Percentiles rank a stretch among this genome's conserved stretches.
These are phyloP conservation scores for Takashimella tepidaria DNA, from an alignment of 1,284 basidiomycete species.

Conservation along the genomic window DNA sequence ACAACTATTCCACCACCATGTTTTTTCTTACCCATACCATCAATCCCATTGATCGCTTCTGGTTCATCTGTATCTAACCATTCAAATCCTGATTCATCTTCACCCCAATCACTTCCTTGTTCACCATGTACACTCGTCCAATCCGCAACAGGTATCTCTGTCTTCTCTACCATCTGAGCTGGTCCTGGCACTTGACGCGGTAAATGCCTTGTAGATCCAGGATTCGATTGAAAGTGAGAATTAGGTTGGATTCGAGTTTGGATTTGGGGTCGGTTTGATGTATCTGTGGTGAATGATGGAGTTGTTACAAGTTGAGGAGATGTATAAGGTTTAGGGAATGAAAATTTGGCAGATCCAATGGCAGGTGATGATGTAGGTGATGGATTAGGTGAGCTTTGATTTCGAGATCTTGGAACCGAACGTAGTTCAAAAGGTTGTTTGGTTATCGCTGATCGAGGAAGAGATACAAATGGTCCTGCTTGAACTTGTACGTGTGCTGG, in stretches of 20 bases:
- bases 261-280: too few species aligned
- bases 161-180: neutral
- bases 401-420: neutral
- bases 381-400: neutral
- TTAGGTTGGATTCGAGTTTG: too few species aligned
- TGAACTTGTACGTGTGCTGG: neutral
- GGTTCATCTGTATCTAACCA: conserved; percentile 38
- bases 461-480: neutral
- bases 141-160: conserved; percentile 11
- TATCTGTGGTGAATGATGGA: neutral
- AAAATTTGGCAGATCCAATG: neutral
- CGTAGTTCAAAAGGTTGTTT: neutral
- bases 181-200: neutral
- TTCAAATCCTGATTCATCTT: conserved; percentile 41
- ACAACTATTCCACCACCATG: neutral
- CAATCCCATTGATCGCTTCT: conserved; percentile 28
- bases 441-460: neutral
- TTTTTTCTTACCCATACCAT: neutral
- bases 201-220: too few species aligned
- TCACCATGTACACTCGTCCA: conserved; percentile 40
- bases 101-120: conserved; percentile 45
- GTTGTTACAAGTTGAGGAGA: neutral
- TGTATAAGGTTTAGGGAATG: neutral
- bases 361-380: neutral
- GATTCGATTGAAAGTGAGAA: too few species aligned